phyloP scores from a whole-genome alignment of 139 green algal genomes.

The Gonium pectorale region DNA sequence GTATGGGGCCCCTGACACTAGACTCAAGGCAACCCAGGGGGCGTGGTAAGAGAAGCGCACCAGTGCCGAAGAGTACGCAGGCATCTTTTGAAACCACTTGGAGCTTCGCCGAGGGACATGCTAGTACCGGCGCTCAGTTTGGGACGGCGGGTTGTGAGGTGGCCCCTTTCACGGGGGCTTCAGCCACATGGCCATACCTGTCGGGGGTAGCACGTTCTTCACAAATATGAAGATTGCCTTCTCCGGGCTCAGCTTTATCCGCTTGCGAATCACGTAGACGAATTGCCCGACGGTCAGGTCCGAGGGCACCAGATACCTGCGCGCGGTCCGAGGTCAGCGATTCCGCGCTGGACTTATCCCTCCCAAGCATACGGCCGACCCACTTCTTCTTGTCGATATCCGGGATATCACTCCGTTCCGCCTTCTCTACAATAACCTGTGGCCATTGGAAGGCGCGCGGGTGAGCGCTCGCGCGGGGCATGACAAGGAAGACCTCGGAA shows the following conservation, averaged over 20 bases:
- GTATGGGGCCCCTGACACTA: no score
- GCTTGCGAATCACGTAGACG: slow-evolving; percentile 99
- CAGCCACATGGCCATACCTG: slow-evolving; percentile 79
- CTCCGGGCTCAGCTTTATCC: slow-evolving; percentile 96
- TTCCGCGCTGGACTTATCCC: neutral
- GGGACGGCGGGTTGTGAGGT: no score
- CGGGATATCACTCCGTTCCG: slow-evolving; percentile 95
- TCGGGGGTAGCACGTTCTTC: slow-evolving; percentile 95
- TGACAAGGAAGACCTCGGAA: neutral
- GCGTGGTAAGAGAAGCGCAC: no score
- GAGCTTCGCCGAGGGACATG: no score
- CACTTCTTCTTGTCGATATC: slow-evolving; percentile 99
- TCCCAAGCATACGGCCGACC: slow-evolving; percentile 32
- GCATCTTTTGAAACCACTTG: no score
- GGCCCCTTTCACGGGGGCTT: no score
- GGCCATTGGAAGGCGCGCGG: neutral
- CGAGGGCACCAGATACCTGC: slow-evolving; percentile 96
- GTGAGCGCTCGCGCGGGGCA: no score
- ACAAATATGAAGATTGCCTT: slow-evolving; percentile 99
- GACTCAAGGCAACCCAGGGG: no score
- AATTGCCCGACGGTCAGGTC: slow-evolving; percentile 99
- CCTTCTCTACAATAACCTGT: slow-evolving; percentile 99
- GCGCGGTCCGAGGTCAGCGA: neutral
- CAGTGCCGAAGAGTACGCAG: no score
- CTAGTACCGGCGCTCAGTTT: no score